Evolutionary conservation across 179 eudicot genomes (phyloP).

Genomic region (Gypsophila paniculata): DNA sequence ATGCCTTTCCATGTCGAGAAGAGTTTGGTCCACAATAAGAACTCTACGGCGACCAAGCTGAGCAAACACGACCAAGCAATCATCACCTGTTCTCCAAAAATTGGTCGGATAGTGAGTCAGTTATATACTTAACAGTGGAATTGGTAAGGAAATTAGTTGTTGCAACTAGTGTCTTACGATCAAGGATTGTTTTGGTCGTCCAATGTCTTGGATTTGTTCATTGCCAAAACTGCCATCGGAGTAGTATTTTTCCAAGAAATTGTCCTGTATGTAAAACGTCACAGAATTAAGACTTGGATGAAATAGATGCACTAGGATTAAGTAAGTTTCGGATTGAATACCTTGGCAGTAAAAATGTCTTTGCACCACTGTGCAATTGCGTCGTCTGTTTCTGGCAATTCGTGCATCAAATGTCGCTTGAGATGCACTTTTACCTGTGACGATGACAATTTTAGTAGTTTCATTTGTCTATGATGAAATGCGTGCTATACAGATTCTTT

Average conservation of each 20-base stretch:
- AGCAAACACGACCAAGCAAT: slow-evolving; percentile 53
- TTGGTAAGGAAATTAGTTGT: not conserved
- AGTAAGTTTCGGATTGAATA: slow-evolving; percentile 4
- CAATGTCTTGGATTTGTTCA: slow-evolving; percentile 44
- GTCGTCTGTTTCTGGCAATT: slow-evolving; percentile 50
- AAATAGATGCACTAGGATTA: not conserved
- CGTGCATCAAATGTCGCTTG: slow-evolving; percentile 57
- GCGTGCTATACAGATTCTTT: too few relatives aligned
- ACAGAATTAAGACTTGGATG: not conserved
- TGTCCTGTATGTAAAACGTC: slow-evolving; percentile 38
- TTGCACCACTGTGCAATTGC: slow-evolving; percentile 69
- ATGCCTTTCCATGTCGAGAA: slow-evolving; percentile 47
- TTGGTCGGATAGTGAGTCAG: not conserved
- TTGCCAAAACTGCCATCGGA: slow-evolving; percentile 37
- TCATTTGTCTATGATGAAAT: too few relatives aligned
- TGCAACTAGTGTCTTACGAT: slow-evolving; percentile 36
- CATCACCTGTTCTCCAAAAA: slow-evolving; percentile 40
- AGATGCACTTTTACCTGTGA: slow-evolving; percentile 51
- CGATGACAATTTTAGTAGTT: not conserved
- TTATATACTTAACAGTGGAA: not conserved
- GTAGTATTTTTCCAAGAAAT: slow-evolving; percentile 54
- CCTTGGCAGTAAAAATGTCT: slow-evolving; percentile 60
- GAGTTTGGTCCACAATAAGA: slow-evolving; percentile 40
- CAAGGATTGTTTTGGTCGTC: slow-evolving; percentile 56
- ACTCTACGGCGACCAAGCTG: slow-evolving; percentile 27